Percentiles rank a stretch among this genome's conserved stretches.
phyloP scores from a whole-genome alignment of 148 eudicot genomes.

The Silene uniflora region DNA sequence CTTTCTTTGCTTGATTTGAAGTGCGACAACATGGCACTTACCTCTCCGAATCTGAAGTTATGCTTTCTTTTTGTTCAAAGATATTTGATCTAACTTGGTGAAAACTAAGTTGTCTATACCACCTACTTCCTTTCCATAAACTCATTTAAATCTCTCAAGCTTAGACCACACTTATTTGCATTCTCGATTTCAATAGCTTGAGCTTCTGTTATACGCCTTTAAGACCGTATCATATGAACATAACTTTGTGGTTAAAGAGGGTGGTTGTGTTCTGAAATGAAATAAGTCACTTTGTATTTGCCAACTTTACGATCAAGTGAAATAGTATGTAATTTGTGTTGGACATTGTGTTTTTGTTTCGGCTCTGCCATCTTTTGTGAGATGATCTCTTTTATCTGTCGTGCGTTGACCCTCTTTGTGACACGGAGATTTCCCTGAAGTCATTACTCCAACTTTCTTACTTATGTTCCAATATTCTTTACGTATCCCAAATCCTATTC shows the following conservation, averaged over 20 bases:
- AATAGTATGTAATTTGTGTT: no score
- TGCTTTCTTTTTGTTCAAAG: background rate
- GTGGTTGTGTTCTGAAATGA: background rate
- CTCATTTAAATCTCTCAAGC: background rate
- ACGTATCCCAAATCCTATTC: no score
- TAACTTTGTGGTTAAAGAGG: background rate
- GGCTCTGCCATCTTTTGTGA: no score
- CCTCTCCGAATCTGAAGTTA: background rate
- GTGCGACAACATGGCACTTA: background rate
- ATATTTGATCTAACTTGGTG: background rate
- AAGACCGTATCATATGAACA: background rate
- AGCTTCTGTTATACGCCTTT: background rate
- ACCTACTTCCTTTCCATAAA: background rate
- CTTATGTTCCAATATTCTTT: no score
- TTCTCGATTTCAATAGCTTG: background rate
- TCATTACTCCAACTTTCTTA: no score
- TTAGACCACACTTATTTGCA: background rate
- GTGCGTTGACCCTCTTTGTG: no score
- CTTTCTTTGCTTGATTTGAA: no score
- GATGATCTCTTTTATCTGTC: no score
- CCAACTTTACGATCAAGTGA: no score
- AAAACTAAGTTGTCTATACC: background rate
- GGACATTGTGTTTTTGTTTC: no score
- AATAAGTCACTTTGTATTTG: no score
- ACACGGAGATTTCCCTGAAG: no score